These are phyloP conservation scores for Coccinonectria pachysandricola DNA, from an alignment of 2,329 filamentous ascomycete genomes.

Conservation along the genomic window DNA sequence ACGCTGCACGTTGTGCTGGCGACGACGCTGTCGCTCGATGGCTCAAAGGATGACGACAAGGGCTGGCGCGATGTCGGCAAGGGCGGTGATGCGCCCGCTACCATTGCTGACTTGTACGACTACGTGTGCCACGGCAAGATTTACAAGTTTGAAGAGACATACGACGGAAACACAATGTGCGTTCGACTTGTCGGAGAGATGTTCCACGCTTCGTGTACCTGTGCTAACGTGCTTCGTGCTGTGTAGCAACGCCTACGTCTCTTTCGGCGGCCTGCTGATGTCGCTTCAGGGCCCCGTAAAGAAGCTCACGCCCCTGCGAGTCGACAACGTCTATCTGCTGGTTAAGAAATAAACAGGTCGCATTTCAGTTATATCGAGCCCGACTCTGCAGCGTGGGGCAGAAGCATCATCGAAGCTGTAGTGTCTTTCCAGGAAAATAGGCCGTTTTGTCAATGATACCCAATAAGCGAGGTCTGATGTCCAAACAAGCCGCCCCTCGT, in stretches of 20 bases:
- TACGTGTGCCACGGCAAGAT: conserved; percentile 86
- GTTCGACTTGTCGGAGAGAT: too few species aligned
- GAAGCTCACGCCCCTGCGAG: conserved; percentile 82
- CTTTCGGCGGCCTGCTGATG: conserved; percentile 85
- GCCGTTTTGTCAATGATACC: too few species aligned
- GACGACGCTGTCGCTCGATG: conserved; percentile 77
- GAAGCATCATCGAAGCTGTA: too few species aligned
- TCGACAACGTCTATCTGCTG: conserved; percentile 88
- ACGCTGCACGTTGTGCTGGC: conserved; percentile 73
- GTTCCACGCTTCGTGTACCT: neutral
- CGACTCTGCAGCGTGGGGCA: too few species aligned
- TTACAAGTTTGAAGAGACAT: conserved; percentile 75
- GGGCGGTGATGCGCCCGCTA: conserved; percentile 42
- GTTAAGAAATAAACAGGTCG: conserved; percentile 64
- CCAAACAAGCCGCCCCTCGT: too few species aligned
- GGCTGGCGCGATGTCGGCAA: conserved; percentile 71
- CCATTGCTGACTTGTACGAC: conserved; percentile 69
- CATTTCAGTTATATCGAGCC: conserved; percentile 6
- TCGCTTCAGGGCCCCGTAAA: conserved; percentile 90
- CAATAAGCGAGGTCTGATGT: too few species aligned
- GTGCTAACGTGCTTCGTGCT: conserved; percentile 7
- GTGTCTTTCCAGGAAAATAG: too few species aligned
- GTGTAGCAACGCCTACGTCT: conserved; percentile 79
- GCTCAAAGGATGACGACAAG: conserved; percentile 62
- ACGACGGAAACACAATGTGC: conserved; percentile 74